Evolutionary conservation across 2,329 filamentous ascomycete genomes (phyloP), one percentile per base, ranked within the genome.

Genomic region (Exophiala dermatitidis): DNA sequence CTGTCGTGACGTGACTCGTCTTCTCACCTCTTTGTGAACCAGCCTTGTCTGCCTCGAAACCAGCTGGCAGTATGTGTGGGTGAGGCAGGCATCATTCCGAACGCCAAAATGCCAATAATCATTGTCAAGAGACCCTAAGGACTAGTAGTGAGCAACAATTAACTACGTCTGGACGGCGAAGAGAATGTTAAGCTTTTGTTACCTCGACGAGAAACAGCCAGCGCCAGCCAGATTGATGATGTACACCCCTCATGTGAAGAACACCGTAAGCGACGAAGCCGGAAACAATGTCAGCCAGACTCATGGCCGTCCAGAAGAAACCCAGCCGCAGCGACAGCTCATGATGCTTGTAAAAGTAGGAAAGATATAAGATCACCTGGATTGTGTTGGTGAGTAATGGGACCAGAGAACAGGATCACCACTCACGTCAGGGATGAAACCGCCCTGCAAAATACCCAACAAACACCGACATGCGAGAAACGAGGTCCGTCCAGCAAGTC

Each of bases 261-360:
- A 62, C 58, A 9, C 57, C 60, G 10, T 58, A 61, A 2, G 60
- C 60, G 4, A 62, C 53, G 31, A 62, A 58, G 3, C 59, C 60
- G 7, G 57, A 58, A n/a, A 62, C 44, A 28, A 62, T 54, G 33
- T 59, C 65, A 3, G 60, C 59, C 4, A 54, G 55, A 33, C 61
- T 60, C 8, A 85, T 80, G 0, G 83, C 77, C 0, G 81, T 81
- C 86, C 85, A 90, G 70, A 89, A 89, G 63, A 76, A 80, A 60
- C 80, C 80, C 12, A 90, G 70, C 1, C 86, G 78, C 7, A 78
- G 76, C 0, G 85, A 84, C 0, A 90, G 72, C 65, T 90, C 86
- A 48, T 76, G 76, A 0, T 80, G 80, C 43, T 81, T 89, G 70
- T 89, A 90, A 68, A 85, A 90, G 67, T 90, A 90, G 42, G 19